Base-by-base conservation (phyloP, 2,329 filamentous ascomycete genomes). In the Thyridium curvatum region DNA sequence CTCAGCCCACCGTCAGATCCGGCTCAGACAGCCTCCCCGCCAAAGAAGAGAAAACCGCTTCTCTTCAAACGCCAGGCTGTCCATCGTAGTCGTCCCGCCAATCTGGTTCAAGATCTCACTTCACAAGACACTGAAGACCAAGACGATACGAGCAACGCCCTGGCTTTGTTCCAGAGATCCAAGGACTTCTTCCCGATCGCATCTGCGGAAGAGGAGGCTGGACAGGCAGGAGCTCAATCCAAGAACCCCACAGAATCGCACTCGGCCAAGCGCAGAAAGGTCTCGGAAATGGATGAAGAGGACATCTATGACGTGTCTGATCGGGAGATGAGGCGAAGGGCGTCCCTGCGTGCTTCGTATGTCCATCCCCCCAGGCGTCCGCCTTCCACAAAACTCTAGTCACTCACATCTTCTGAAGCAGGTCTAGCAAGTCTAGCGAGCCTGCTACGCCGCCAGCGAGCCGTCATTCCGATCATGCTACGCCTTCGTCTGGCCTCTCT, bases 81-180 rank as follows among this genome's bases (percentile, higher is more conserved):
- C 18, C 35, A 26, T 35, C 4, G 14, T 16, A 4, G 26, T 39
- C 8, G 8, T 29, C 12, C 29, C 9, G 18, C 34, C 21, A 10
- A 15, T 14, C 12, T 30, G 21, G 21, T 26, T 26, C 16, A 15
- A 15, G 21, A 26, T 10, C 18, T 28, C 7, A 3, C 18, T 3
- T n/a, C 32, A 6, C 13, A 37, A 2, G 37, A 34, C 8, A 47
- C 52, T 21, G 34, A 32, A 3, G 29, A 40, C 7, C 50, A 54
- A 4, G 50, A 55, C 15, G 50, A 54, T n/a, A n/a, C n/a, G 14
- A 46, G 51, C 18, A 61, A 66, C 37, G 55, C 53, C 3, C 59
- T 78, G 10, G 60, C 59, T 2, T 56, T 78, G 6, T 79, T 79
- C 45, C 63, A 66, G 32, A 68, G 70, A 5, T 62, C 69, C 12